Evolutionary conservation across 2,329 filamentous ascomycete species (phyloP), one percentile per base, ranked within the genome.

Genomic region (Immersiporthe knoxdaviesiana): DNA sequence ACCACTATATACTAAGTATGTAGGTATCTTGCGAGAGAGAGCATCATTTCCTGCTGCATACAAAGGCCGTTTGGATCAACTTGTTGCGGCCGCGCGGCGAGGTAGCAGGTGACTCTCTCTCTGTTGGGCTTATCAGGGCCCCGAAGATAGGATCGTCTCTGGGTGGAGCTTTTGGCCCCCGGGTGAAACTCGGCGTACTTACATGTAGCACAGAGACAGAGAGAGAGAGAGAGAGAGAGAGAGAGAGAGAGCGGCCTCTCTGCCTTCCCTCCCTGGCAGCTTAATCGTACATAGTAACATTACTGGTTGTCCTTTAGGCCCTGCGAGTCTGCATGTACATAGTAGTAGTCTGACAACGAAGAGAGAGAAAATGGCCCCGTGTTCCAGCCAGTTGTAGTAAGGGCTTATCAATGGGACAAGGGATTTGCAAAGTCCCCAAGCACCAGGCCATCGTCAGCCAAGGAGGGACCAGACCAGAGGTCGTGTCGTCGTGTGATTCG

Each of bases 401-500:
- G 52, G 50, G 52, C 24, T 56, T 30, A 30, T 30, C 52, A 30
- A 56, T 56, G 6, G 27, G 52, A n/a, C n/a, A n/a, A n/a, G n/a
- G 12, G 4, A 54, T 11, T 27, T 12, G 52, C 52, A 54, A 8
- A 54, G 18, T n/a, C n/a, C n/a, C 21, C 32, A 21, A 60, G 8
- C 32, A 61, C 14, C 59, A 21, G 35, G 21, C 7, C 59, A 24
- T n/a, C 21, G 35, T n/a, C 44, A 47, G 44, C 44, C 44, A 47
- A 16, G 21, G 11, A 16, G 21, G 11, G 59, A 35, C 59, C 21
- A 61, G 35, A 44, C 21, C 37, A 41, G 47, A 44, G 52, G 27
- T 62, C 69, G 69, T 70, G 69, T 63, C n/a, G 32, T 41, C 24
- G 47, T 64, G 63, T 70, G 63, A 66, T 70, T 66, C 69, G 63